Base-by-base conservation (phyloP, 768 basidiomycete genomes). In the Lactifluus hygrophoroides region DNA sequence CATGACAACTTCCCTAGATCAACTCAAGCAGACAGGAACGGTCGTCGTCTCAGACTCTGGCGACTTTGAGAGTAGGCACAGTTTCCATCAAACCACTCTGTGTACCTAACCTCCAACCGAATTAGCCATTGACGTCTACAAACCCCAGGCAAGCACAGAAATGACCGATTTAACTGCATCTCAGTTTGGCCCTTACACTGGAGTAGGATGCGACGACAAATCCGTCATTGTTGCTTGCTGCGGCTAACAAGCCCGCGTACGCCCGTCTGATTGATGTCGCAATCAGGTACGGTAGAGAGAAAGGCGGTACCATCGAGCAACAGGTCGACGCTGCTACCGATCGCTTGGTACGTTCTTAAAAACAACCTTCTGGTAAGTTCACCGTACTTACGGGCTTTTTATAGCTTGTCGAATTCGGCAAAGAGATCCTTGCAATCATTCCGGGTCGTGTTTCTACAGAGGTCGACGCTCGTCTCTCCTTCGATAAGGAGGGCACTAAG, bases 371-470 rank as follows among this genome's bases (percentile, higher is more conserved):
- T 30, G 19, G 5, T 19, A n/a, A 53, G 19, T 28, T 60, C 51
- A 25, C 37, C 42, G 37, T 32, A 50, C 54, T 62, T 42, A 53
- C 21, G 17, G 56, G 27, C 27, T 13, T 60, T 56, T 10, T 28
- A 32, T 69, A 95, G 93, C 85, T 99, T 62, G 91, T 98, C 67
- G 95, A 92, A 74, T 99, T 99, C 76, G 96, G 96, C 65, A 90
- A 85, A 72, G 94, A 88, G 77, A 97, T 99, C 69, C 81, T 98
- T 51, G 76, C 77, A 61, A 93, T 99, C 75, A 92, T 99, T 68
- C 96, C 96, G 55, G 96, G 96, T 59, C 90, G 96, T 72, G 95
- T 99, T 62, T 99, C 96, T 44, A 98, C 96, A 63, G 96, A 99
- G 74, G 94, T 99, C 65, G 96, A 99, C 72, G 96, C 96, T 50